Evolutionary conservation across 495 filamentous ascomycete species (phyloP).

Genomic region (Lophium mytilinum): DNA sequence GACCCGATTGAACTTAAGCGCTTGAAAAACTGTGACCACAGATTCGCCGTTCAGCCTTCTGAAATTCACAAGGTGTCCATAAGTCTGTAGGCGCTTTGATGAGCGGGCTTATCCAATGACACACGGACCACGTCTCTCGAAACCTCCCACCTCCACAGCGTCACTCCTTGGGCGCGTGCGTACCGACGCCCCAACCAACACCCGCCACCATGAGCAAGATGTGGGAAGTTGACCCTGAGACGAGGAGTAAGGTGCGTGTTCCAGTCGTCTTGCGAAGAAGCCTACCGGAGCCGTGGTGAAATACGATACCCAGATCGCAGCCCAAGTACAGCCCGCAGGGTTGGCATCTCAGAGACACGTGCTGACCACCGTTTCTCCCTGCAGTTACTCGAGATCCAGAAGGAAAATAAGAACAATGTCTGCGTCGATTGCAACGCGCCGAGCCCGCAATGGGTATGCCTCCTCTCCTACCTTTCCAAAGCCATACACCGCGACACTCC

Average conservation of each 20-base stretch:
- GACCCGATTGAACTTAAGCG: no score
- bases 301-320: no score
- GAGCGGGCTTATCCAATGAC: no score
- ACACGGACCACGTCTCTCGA: neutral
- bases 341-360: no score
- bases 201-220: slow-evolving; percentile 44
- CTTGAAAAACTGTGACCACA: no score
- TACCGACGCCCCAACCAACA: neutral
- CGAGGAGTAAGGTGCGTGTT: slow-evolving; percentile 68
- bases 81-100: no score
- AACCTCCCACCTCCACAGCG: neutral
- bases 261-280: no score
- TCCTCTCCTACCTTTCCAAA: neutral
- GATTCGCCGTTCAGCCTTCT: no score
- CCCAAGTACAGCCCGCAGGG: no score
- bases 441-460: slow-evolving; percentile 78
- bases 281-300: neutral
- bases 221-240: slow-evolving; percentile 98
- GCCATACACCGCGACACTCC: slow-evolving; percentile 1
- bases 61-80: no score
- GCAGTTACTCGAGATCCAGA: slow-evolving; percentile 82
- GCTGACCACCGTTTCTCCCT: neutral
- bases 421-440: slow-evolving; percentile 94
- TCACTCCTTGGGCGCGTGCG: neutral
- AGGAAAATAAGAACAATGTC: slow-evolving; percentile 70